Evolutionary conservation across 2,329 filamentous ascomycete species (phyloP), one percentile per base, ranked within the genome.

Genomic region (Hymenoscyphus linearis): DNA sequence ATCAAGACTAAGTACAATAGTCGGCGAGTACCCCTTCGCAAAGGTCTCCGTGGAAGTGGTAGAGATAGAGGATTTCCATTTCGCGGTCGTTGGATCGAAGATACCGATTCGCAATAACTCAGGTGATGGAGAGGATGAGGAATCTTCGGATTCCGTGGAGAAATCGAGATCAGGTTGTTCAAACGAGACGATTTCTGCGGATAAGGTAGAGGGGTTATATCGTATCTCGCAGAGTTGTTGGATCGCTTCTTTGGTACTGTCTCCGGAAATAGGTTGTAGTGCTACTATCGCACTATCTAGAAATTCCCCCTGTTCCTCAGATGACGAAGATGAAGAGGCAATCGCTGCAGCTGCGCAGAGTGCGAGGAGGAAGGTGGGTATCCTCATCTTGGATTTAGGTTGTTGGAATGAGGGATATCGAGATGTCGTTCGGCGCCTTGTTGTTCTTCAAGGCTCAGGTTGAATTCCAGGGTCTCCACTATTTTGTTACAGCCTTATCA

Each of bases 21-120:
- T 80, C 16, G 84, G 84, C 65, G 80, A 76, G 71, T 82, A 87
- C 5, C 85, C 85, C 74, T 86, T 86, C 64, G 73, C 74, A 66
- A 88, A 85, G 72, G 84, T 87, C 60, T 81, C 78, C 1, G 74
- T 77, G 9, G 81, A 80, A 31, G 82, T 78, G 14, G 84, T 79
- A 7, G 83, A 82, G 4, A 82, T 83, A 27, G 82, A 80, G 27
- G 80, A 81, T 35, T 75, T 72, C 84, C 85, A 87, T 50, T 67
- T 63, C 55, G 71, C 68, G 12, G 77, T 67, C 26, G 75, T 70
- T 25, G 76, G 65, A 72, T 86, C 80, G 74, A 82, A 87, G 63
- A 83, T 69, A 44, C 85, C 85, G 55, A 87, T 74, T 64, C 84
- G 82, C 57, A 87, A 76, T 10, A 85, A 78, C 26, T 65, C 66